These are phyloP conservation scores for Passiflora organensis DNA, from an alignment of 345 rosid species.

Conservation along the genomic window DNA sequence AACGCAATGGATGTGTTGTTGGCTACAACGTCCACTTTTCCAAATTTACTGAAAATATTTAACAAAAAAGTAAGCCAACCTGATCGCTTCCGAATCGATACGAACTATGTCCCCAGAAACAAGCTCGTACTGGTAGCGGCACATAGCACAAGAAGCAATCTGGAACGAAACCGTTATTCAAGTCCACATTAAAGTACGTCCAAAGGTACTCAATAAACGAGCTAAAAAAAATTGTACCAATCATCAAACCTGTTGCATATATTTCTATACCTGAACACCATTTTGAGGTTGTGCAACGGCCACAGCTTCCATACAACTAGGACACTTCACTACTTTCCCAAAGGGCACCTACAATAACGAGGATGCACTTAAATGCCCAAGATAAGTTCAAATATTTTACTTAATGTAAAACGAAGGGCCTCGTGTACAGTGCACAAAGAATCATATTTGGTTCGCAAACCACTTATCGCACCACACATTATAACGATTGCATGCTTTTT, in stretches of 20 bases:
- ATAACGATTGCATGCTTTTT: too few relatives aligned
- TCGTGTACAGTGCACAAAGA: too few relatives aligned
- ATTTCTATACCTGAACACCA: constrained; percentile 66
- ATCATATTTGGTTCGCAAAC: too few relatives aligned
- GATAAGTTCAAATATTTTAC: neutral
- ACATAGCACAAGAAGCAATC: constrained; percentile 79
- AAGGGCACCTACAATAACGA: constrained; percentile 63
- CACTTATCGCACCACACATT: too few relatives aligned
- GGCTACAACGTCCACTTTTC: neutral
- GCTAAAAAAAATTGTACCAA: neutral
- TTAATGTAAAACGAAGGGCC: too few relatives aligned
- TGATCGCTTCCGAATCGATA: constrained; percentile 79
- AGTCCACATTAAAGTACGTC: neutral
- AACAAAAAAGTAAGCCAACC: constrained; percentile 47
- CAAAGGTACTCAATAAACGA: neutral
- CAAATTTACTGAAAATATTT: too few relatives aligned
- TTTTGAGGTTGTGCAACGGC: constrained; percentile 86
- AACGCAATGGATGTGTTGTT: neutral
- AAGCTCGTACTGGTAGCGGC: constrained; percentile 90
- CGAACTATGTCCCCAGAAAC: constrained; percentile 77
- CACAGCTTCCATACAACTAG: constrained; percentile 69
- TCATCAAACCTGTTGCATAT: neutral
- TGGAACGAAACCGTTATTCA: constrained; percentile 28
- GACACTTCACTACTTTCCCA: constrained; percentile 92
- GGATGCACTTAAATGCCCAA: neutral